Evolutionary conservation across 208 protist species (phyloP).

Genomic region (Strigomonas culicis): DNA sequence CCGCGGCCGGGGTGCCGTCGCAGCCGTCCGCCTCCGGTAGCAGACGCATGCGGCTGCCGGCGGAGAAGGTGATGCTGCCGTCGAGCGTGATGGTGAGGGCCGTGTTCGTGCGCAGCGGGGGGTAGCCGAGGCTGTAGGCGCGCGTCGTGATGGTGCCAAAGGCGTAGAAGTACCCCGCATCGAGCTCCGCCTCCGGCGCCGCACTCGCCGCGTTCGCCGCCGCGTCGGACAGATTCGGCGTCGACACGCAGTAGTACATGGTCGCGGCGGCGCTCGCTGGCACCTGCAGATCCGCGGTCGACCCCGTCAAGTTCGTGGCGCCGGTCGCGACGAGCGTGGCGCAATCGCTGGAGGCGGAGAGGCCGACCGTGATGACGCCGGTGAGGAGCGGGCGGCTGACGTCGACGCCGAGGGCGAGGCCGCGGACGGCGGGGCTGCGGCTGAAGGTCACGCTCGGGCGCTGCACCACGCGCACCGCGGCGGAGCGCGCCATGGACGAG

Average conservation of each 20-base stretch:
- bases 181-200: slow-evolving; percentile 10
- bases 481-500: slow-evolving; percentile 18
- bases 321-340: slow-evolving; percentile 20
- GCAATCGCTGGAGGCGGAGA: slow-evolving; percentile 34
- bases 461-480: slow-evolving; percentile 35
- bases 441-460: slow-evolving; percentile 30
- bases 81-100: slow-evolving; percentile 33
- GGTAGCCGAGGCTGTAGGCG: slow-evolving; percentile 47
- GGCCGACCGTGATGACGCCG: slow-evolving; percentile 42
- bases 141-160: slow-evolving; percentile 22
- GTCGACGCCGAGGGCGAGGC: slow-evolving; percentile 35
- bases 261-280: slow-evolving; percentile 24
- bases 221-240: slow-evolving; percentile 21
- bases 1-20: slow-evolving; percentile 8
- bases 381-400: slow-evolving; percentile 22
- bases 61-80: slow-evolving; percentile 25
- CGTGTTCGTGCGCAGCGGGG: slow-evolving; percentile 29
- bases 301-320: slow-evolving; percentile 25
- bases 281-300: slow-evolving; percentile 32
- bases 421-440: slow-evolving; percentile 30
- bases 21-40: slow-evolving; percentile 11
- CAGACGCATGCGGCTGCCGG: slow-evolving; percentile 30
- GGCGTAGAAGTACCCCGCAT: slow-evolving; percentile 29
- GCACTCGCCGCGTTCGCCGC: slow-evolving; percentile 13
- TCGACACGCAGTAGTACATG: slow-evolving; percentile 51